phyloP scores from a whole-genome alignment of 164 flowering plant species.

The Akebia trifoliata region DNA sequence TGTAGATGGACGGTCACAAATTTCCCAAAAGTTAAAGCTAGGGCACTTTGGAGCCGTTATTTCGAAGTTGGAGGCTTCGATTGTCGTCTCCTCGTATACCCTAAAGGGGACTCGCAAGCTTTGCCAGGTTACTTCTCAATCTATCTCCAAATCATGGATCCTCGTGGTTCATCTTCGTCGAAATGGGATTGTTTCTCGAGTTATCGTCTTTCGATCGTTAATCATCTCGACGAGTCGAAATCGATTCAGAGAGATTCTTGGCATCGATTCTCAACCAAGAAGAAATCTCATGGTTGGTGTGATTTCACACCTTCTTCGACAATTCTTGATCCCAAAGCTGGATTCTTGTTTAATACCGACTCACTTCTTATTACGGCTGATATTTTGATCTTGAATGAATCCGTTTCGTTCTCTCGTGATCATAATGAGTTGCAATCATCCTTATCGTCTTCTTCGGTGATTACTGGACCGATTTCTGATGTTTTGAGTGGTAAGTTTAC shows the following conservation, averaged over 20 bases:
- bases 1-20: conserved; percentile 80
- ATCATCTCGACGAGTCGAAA: conserved; percentile 56
- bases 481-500: conserved; percentile 85
- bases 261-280: conserved; percentile 86
- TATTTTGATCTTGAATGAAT: conserved; percentile 72
- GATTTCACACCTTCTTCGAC: conserved; percentile 73
- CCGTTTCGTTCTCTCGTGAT: conserved; percentile 59
- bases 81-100: conserved; percentile 82
- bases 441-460: not conserved
- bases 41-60: conserved; percentile 86
- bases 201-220: conserved; percentile 66
- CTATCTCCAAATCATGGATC: conserved; percentile 89
- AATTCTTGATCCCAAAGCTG: conserved; percentile 59
- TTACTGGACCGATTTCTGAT: conserved; percentile 37
- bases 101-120: conserved; percentile 89
- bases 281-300: conserved; percentile 98
- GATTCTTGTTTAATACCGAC: conserved; percentile 49
- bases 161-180: conserved; percentile 60
- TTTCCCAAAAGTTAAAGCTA: conserved; percentile 65
- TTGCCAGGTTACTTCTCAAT: conserved; percentile 87
- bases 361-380: conserved; percentile 72
- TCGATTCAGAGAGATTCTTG: conserved; percentile 80
- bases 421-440: conserved; percentile 34
- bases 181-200: conserved; percentile 96
- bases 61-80: conserved; percentile 94